These are phyloP conservation scores for Alnus glutinosa DNA, from an alignment of 306 rosid species.

Conservation along the genomic window DNA sequence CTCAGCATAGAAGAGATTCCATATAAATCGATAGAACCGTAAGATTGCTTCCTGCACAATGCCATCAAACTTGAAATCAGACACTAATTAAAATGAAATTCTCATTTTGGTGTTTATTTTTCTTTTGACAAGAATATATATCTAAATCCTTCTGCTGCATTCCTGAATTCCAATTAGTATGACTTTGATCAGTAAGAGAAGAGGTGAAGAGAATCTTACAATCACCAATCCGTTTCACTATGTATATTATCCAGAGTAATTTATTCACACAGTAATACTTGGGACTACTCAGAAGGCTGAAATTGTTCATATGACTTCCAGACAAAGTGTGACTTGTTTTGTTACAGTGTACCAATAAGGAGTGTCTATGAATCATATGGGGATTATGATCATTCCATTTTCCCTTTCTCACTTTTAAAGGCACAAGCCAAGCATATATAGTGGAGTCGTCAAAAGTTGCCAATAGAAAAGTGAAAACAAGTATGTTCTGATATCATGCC, in stretches of 20 bases:
- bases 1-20: constrained; percentile 94
- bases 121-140: not conserved
- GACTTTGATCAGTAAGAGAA: not conserved
- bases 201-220: not conserved
- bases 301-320: not conserved
- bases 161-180: not conserved
- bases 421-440: not conserved
- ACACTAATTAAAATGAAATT: not conserved
- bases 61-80: constrained; percentile 21
- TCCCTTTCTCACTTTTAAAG: not conserved
- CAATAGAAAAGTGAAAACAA: not conserved
- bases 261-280: not conserved
- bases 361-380: too few species aligned
- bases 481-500: not conserved
- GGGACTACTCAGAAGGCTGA: not conserved
- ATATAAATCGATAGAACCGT: constrained; percentile 79
- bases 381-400: not conserved
- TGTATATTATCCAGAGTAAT: not conserved
- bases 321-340: too few species aligned
- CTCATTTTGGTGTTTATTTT: not conserved
- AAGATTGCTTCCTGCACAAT: constrained; percentile 87
- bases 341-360: too few species aligned
- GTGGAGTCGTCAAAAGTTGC: not conserved
- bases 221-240: not conserved
- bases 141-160: not conserved